Evolutionary conservation across 495 filamentous ascomycete species (phyloP).

Genomic region (Trichoderma asperelloides): DNA sequence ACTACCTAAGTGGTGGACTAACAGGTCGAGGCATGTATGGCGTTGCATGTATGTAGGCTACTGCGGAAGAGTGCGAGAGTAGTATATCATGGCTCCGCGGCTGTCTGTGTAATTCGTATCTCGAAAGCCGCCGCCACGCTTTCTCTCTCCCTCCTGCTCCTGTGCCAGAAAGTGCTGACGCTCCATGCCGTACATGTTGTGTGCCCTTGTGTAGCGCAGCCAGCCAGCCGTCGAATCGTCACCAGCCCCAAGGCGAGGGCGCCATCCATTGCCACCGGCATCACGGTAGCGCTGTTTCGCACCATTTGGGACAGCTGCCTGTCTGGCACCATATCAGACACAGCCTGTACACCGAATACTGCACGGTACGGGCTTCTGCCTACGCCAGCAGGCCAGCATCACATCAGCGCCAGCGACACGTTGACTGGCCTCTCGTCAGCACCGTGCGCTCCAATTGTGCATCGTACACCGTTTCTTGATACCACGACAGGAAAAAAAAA

Average conservation of each 20-base stretch:
- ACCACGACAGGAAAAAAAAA: neutral
- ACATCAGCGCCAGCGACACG: neutral
- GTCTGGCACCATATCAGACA: no score
- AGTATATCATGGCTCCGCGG: neutral
- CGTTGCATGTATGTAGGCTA: neutral
- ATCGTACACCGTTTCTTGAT: neutral
- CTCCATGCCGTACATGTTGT: neutral
- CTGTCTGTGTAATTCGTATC: conserved; percentile 5
- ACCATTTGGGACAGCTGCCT: no score
- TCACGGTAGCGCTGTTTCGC: no score
- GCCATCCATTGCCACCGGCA: neutral
- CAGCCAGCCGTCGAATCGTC: neutral
- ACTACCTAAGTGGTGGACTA: no score
- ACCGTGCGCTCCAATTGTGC: neutral
- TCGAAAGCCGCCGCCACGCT: neutral
- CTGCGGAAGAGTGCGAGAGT: no score
- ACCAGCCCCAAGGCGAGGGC: neutral
- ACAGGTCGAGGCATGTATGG: no score
- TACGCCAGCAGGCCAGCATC: neutral
- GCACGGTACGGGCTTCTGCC: neutral
- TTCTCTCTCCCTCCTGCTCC: neutral
- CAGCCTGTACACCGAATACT: neutral
- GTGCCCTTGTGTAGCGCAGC: conserved; percentile 1
- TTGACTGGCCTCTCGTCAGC: neutral
- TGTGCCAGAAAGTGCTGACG: neutral